Evolutionary conservation across 768 basidiomycete species (phyloP).

Genomic region (Terana coerulea): DNA sequence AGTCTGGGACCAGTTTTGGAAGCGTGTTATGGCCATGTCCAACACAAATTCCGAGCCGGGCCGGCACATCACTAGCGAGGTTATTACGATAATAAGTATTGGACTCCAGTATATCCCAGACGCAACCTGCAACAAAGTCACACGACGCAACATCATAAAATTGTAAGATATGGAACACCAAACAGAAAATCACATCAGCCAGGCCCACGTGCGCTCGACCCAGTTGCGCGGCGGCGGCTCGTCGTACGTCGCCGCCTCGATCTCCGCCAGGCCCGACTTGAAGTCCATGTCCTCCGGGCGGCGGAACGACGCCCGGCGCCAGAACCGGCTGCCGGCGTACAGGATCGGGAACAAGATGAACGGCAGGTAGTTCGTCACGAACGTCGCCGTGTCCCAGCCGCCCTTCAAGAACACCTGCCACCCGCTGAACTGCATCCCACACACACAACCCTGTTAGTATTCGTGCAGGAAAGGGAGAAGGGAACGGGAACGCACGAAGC

Average conservation of each 20-base stretch:
- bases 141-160: too few species aligned
- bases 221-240: constrained; percentile 31
- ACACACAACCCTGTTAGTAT: background rate
- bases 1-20: too few species aligned
- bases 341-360: constrained; percentile 44
- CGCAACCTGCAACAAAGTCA: too few species aligned
- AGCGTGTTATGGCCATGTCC: too few species aligned
- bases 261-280: constrained; percentile 33
- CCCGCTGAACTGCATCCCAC: constrained; percentile 33
- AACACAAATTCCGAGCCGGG: too few species aligned
- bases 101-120: too few species aligned
- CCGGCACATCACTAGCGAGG: too few species aligned
- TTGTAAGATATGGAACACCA: too few species aligned
- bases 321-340: constrained; percentile 29
- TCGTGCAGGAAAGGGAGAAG: background rate
- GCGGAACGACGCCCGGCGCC: constrained; percentile 12
- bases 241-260: constrained; percentile 33
- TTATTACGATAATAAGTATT: too few species aligned
- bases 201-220: constrained; percentile 32
- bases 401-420: constrained; percentile 40
- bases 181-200: constrained; percentile 30
- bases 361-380: constrained; percentile 41
- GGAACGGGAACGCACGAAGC: constrained; percentile 45
- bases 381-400: constrained; percentile 34
- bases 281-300: constrained; percentile 41